Evolutionary conservation across 1,284 basidiomycete species (phyloP), one percentile per base, ranked within the genome.

Genomic region (Mycosarcoma mackinlayi): DNA sequence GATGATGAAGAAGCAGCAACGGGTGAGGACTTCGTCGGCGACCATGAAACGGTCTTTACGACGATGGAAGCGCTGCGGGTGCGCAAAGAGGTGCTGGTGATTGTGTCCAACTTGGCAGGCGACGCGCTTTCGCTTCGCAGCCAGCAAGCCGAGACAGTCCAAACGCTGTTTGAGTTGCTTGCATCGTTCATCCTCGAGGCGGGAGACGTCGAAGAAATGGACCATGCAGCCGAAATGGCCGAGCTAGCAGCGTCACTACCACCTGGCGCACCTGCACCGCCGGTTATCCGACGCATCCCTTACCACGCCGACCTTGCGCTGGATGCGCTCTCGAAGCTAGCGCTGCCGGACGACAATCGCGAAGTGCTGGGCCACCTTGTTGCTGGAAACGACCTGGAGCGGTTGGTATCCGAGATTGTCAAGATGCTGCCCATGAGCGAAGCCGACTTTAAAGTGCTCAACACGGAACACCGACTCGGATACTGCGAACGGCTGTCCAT

Each of bases 401-500:
- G 81, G 41, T 83, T 93, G 21, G 89, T 93, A 75, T 86, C 87
- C 37, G 86, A 87, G 7, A 87, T 96, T 18, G 87, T 95, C 55
- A 89, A 89, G 76, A 89, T 93, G 40, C 86, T 98, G 19, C 95
- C 94, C 6, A 84, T 94, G 57, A 85, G 88, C 19, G 89, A 91
- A 60, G 83, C 86, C 30, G 93, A 97, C 82, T 92, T 92, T 76
- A 86, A 88, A 65, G 84, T 92, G 63, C 84, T 90, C 67, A 88
- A 90, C 47, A 82, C 84, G 31, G 86, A 87, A 62, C 77, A 86
- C 19, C 92, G 91, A 87, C 84, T 94, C 40, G 88, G 89, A 37
- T 91, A 92, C 82, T 84, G 91, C 67, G 92, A 95, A 84, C 89
- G 91, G 61, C 84, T 88, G 39, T 86, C 91, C 19, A 88, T 94